Evolutionary conservation across 768 basidiomycete genomes (phyloP), one percentile per base, ranked within the genome.

Genomic region (Mycena rebaudengoi): DNA sequence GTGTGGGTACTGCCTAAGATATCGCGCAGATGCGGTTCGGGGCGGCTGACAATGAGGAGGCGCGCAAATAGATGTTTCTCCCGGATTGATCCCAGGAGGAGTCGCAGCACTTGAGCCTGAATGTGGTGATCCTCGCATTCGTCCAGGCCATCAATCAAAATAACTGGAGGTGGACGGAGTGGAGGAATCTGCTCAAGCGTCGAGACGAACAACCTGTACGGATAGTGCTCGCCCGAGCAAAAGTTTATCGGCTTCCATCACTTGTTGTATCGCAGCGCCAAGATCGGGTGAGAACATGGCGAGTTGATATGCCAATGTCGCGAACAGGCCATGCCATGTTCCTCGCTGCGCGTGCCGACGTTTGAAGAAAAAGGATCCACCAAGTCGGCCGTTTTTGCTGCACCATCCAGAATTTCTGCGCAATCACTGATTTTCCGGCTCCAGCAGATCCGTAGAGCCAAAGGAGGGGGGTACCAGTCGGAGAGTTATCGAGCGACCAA

Each of bases 351-450:
- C 43, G 44, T 69, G 70, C 20, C 66, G 66, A 18, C 74, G 68
- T 1, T 70, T 73, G 68, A 78, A 77, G 60, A 78, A 78, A 64
- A 78, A 78, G 33, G 72, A 71, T 0, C 70, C 75, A n/a, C 69
- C 75, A 4, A 78, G 68, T 12, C 16, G 49, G 26, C 46, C 54
- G 25, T 12, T 25, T 37, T 43, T 58, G 49, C n/a, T 67, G 44
- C 70, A 62, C 5, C 18, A 16, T 28, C 63, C 60, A 2, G 1
- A 70, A 13, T 2, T 69, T 62, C 29, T 67, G 69, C 10, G 59
- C 64, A n/a, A 70, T 52, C 16, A 66, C 63, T n/a, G 69, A 63
- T 46, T 69, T 71, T 2, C 70, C 69, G 13, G 60, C 55, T 12
- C 70, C 69, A 8, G 69, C 70, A 4, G 64, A 48, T 39, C 70